Base-by-base conservation (phyloP, 352 stramenopile genomes). In the Elongisporangium anandrum region DNA sequence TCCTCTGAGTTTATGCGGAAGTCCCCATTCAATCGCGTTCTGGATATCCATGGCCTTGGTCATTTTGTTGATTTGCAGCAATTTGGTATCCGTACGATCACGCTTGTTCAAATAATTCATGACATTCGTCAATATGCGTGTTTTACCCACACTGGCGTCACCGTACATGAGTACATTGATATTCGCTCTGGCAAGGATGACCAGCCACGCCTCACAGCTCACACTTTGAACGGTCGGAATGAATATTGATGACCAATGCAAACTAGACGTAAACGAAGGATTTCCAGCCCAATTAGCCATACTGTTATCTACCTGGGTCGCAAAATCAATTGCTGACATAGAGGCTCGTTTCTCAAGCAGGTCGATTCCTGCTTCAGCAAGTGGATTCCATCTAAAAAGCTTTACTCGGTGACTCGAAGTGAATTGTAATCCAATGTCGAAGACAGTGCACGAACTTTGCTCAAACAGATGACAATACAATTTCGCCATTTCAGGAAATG, bases 1-100 rank as follows among this genome's bases (percentile, higher is more conserved):
- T 23, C 73, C 74, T 69, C 80, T 82, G 51, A 89, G 65, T 57
- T 85, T 87, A 1, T 75, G 67, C 5, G 72, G 63, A 20, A 87
- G 65, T 2, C 70, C 66, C 29, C 61, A 63, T 56, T 85, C 77
- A 47, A 86, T 64, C 10, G 48, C 55, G 24, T 58, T 53, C 24
- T 85, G 66, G 34, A 88, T 73, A 23, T 77, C 68, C n/a, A 62
- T 48, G 2, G 57, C 65, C 16, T 50, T 63, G 1, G 64, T 73
- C 2, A 38, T 47, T 10, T 45, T 22, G 21, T 70, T 68, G 22
- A 87, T 65, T 38, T 84, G 71, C 9, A 90, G 26, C 0, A 56
- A 58, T 9, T 63, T 64, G 17, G 62, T 59, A 45, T 70, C 77
- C 22, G 83, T 66, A 4, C 65, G 59, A 15, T 83, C 69, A 4